Evolutionary conservation across 345 rosid genomes (phyloP).

Genomic region (Aquilaria sinensis): DNA sequence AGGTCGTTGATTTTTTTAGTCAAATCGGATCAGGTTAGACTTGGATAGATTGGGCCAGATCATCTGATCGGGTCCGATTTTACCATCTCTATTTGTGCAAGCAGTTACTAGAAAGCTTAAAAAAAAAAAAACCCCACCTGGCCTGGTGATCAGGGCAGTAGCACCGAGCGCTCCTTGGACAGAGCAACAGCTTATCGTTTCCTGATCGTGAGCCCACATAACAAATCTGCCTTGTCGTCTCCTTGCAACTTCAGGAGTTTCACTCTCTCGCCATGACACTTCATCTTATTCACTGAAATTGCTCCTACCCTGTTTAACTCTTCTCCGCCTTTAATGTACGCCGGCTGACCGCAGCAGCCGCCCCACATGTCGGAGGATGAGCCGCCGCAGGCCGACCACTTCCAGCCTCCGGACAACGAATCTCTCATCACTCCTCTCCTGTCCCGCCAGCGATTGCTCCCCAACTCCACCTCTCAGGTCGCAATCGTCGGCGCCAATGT

Average conservation of each 20-base stretch:
- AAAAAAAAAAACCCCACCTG: too few species aligned
- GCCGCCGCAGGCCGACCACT: slow-evolving; percentile 11
- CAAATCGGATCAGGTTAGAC: too few species aligned
- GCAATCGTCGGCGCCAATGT: slow-evolving; percentile 83
- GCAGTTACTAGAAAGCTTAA: too few species aligned
- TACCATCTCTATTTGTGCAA: too few species aligned
- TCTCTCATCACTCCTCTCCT: slow-evolving; percentile 51
- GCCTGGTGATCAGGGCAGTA: too few species aligned
- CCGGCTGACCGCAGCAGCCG: not conserved
- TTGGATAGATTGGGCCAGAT: too few species aligned
- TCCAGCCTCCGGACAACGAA: slow-evolving; percentile 25
- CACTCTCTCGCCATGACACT: not conserved
- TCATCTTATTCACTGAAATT: not conserved
- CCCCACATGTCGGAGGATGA: slow-evolving; percentile 4
- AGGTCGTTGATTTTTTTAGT: too few species aligned
- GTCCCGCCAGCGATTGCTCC: slow-evolving; percentile 30
- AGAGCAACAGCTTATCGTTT: too few species aligned
- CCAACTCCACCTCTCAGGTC: slow-evolving; percentile 81
- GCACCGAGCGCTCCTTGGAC: too few species aligned
- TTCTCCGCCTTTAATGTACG: not conserved
- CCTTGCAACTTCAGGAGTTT: not conserved
- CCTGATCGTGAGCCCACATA: too few species aligned
- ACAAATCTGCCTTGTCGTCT: too few species aligned
- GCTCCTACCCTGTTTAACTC: not conserved
- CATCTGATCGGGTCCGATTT: too few species aligned